Percentiles rank a stretch among this genome's conserved stretches.
Evolutionary conservation across 305 asterid species (phyloP).

Genomic region (Rubia occidens): DNA sequence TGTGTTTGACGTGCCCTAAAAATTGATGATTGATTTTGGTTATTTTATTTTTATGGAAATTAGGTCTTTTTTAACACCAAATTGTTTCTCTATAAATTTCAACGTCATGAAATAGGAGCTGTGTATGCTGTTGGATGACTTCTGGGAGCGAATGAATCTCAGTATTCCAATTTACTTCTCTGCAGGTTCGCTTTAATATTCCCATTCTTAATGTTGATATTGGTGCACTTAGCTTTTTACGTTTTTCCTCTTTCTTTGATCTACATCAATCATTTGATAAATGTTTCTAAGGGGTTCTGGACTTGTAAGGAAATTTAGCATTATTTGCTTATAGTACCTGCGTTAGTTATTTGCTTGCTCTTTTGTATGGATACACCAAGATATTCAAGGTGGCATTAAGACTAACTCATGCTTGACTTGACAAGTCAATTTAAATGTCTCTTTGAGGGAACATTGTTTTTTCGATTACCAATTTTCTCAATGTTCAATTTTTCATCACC

Average conservation of each 20-base stretch:
- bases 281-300: neutral
- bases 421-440: neutral
- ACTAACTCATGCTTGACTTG: neutral
- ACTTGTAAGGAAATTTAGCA: neutral
- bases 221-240: conserved; percentile 1
- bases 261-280: neutral
- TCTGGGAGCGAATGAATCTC: conserved; percentile 84
- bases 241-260: neutral
- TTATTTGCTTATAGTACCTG: neutral
- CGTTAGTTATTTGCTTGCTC: neutral
- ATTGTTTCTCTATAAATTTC: neutral
- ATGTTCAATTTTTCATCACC: too few species aligned
- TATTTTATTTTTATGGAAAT: too few species aligned
- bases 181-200: conserved; percentile 41
- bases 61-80: too few species aligned
- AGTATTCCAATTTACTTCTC: conserved; percentile 82
- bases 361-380: neutral
- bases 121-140: conserved; percentile 85
- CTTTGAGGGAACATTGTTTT: too few species aligned
- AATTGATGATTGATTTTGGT: neutral
- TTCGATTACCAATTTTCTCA: too few species aligned
- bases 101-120: conserved; percentile 50
- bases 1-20: neutral
- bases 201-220: neutral
- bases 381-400: neutral